A percentile compares a stretch with the other conserved stretches of the same genome.
These are phyloP conservation scores for Populus hybrid DNA, from an alignment of 441 rosid species.

Conservation along the genomic window DNA sequence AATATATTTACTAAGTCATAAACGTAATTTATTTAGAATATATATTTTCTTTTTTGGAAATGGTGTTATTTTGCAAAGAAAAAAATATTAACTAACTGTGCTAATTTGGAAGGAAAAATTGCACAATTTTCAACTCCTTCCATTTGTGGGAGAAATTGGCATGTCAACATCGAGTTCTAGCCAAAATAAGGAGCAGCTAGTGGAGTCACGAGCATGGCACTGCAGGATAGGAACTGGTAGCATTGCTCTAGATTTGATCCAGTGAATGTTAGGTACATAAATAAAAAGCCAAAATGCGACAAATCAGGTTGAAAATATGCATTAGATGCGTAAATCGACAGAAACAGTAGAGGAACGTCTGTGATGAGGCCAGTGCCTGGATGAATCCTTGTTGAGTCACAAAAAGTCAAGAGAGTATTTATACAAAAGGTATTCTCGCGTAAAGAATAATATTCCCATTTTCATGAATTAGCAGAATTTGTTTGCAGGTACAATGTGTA, in stretches of 20 bases:
- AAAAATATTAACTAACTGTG: too few species aligned
- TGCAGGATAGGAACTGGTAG: neutral
- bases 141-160: neutral
- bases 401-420: neutral
- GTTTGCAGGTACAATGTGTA: conserved; percentile 29
- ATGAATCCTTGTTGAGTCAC: neutral
- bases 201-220: neutral
- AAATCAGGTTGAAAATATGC: neutral
- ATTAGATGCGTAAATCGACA: neutral
- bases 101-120: too few species aligned
- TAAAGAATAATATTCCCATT: neutral
- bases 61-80: too few species aligned
- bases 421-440: neutral
- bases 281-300: neutral
- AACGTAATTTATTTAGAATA: too few species aligned
- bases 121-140: neutral
- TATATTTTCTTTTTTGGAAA: too few species aligned
- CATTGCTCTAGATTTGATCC: neutral
- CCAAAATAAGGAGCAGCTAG: too few species aligned
- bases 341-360: neutral
- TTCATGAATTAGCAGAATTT: neutral
- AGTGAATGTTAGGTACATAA: neutral
- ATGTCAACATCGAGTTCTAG: neutral
- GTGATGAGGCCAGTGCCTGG: neutral
- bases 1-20: too few species aligned